Evolutionary conservation across 306 rosid species (phyloP).

Genomic region (Myrica gale): DNA sequence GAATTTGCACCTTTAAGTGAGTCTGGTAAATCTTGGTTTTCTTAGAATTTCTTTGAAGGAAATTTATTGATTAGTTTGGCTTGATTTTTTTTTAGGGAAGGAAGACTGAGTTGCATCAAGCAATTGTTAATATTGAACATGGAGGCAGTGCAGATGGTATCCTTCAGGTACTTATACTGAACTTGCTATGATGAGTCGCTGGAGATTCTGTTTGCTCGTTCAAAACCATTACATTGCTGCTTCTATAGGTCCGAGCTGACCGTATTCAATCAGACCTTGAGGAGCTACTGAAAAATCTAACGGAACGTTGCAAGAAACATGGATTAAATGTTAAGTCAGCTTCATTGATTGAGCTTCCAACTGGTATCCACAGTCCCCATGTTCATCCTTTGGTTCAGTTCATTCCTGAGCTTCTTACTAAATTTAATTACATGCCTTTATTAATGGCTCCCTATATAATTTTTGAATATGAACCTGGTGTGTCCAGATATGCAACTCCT

Average conservation of each 20-base stretch:
- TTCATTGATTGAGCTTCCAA: slow-evolving; percentile 77
- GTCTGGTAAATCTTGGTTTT: not conserved
- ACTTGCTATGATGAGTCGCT: slow-evolving; percentile 10
- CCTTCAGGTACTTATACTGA: slow-evolving; percentile 70
- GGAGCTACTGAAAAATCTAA: slow-evolving; percentile 66
- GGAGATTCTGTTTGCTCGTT: slow-evolving; percentile 14
- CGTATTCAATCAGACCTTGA: slow-evolving; percentile 88
- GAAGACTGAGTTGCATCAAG: slow-evolving; percentile 84
- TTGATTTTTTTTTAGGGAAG: slow-evolving; percentile 55
- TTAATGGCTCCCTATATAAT: slow-evolving; percentile 10
- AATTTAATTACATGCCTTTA: not conserved
- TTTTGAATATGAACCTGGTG: not conserved
- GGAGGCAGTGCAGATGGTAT: slow-evolving; percentile 99
- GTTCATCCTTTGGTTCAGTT: slow-evolving; percentile 11
- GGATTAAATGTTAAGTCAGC: slow-evolving; percentile 66
- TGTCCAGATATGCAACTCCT: slow-evolving; percentile 11
- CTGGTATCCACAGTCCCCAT: slow-evolving; percentile 47
- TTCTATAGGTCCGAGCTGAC: slow-evolving; percentile 85
- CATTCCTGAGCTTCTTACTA: slow-evolving; percentile 13
- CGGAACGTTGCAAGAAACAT: slow-evolving; percentile 88
- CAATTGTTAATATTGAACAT: slow-evolving; percentile 82
- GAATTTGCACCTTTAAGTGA: not conserved
- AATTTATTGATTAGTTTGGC: not conserved
- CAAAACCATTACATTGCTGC: slow-evolving; percentile 34
- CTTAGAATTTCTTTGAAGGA: not conserved